A percentile compares a stretch with the other conserved stretches of the same genome.
Evolutionary conservation across 768 basidiomycete genomes (phyloP).

Genomic region (Lactarius hatsudake): DNA sequence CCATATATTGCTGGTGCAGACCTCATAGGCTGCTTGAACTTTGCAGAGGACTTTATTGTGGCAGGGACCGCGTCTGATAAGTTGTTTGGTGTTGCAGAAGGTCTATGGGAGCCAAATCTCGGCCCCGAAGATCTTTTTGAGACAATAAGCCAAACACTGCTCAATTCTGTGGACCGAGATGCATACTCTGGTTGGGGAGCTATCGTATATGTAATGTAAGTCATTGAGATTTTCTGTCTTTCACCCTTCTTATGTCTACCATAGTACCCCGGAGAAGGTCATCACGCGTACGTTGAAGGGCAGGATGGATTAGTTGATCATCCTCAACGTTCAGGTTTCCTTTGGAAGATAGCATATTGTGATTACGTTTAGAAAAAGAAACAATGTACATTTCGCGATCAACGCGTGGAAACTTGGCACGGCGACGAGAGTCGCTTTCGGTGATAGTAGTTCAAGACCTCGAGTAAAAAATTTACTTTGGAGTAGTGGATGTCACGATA

Average conservation of each 20-base stretch:
- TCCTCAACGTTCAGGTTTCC: neutral
- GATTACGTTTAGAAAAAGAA: neutral
- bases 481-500: neutral
- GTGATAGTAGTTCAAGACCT: neutral
- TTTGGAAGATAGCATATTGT: constrained; percentile 3
- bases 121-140: constrained; percentile 97
- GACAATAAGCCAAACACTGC: constrained; percentile 92
- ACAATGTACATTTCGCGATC: constrained; percentile 10
- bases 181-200: constrained; percentile 97
- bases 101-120: constrained; percentile 96
- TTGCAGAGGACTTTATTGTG: constrained; percentile 96
- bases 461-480: too few species aligned
- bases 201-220: constrained; percentile 93
- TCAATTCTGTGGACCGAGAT: constrained; percentile 95
- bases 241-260: constrained; percentile 22
- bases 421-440: neutral
- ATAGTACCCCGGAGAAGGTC: constrained; percentile 68
- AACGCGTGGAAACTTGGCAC: too few species aligned
- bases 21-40: constrained; percentile 89
- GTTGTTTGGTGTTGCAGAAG: constrained; percentile 95
- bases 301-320: constrained; percentile 74
- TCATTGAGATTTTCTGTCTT: constrained; percentile 21
- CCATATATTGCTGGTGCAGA: constrained; percentile 97
- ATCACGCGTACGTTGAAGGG: constrained; percentile 85
- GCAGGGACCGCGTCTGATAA: constrained; percentile 90